These are phyloP conservation scores for Wickerhamiella brachini DNA, from an alignment of 805 yeast genomes.

Conservation along the genomic window DNA sequence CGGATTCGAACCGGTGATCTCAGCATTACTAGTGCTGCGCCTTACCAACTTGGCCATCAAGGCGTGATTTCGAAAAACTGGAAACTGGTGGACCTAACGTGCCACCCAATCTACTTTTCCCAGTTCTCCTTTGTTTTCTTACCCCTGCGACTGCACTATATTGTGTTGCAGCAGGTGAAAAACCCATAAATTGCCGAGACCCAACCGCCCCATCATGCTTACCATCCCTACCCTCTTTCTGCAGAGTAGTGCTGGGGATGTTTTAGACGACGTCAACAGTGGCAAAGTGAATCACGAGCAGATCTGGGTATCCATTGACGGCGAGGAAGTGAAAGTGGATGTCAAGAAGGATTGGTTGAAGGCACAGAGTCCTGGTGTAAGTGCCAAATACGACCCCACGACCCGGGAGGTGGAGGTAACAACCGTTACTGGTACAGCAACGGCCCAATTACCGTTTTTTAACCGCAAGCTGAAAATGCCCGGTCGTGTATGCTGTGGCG, in stretches of 20 bases:
- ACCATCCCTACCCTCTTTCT: slow-evolving; percentile 21
- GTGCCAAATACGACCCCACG: slow-evolving; percentile 8
- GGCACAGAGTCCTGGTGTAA: slow-evolving; percentile 11
- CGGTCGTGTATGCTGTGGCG: slow-evolving; percentile 7
- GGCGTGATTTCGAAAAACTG: slow-evolving; percentile 2
- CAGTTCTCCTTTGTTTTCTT: not conserved
- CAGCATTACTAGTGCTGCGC: slow-evolving; percentile 5
- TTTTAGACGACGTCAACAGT: slow-evolving; percentile 26
- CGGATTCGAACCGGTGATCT: slow-evolving; percentile 5
- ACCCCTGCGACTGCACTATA: too few species aligned
- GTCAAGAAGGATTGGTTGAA: slow-evolving; percentile 11
- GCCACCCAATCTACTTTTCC: not conserved
- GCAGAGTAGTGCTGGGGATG: slow-evolving; percentile 35
- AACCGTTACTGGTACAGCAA: not conserved
- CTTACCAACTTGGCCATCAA: slow-evolving; percentile 5
- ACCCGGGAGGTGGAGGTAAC: slow-evolving; percentile 11
- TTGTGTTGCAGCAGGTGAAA: not conserved
- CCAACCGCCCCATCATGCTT: not conserved
- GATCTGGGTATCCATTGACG: slow-evolving; percentile 30
- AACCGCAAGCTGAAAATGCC: not conserved
- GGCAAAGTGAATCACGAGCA: slow-evolving; percentile 20
- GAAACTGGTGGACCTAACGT: not conserved
- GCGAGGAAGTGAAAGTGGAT: slow-evolving; percentile 6
- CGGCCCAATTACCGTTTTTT: slow-evolving; percentile 3
- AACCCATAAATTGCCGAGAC: not conserved